Base-by-base conservation (phyloP, 352 stramenopile species). In the Phytopythium vexans region DNA sequence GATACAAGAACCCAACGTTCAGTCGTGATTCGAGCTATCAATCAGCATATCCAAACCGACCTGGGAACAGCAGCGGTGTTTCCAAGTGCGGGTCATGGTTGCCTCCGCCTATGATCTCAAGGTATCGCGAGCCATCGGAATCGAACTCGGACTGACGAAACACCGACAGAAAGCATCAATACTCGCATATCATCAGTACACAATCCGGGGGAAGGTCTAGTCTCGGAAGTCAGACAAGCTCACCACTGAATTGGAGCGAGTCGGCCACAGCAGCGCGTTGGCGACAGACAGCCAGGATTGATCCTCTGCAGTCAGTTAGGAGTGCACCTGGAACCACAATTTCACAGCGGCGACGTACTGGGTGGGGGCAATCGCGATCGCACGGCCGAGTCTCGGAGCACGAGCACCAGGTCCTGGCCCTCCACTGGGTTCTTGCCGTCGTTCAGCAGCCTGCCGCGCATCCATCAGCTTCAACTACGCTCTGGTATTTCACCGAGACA, bases 81-180 rank as follows among this genome's bases (percentile, higher is more conserved):
- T 36, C 60, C 36, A 54, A 62, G 21, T 75, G 62, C 6, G 71
- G 65, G 1, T 76, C 62, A 31, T 82, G 70, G 33, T 84, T 66
- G 6, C 67, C 60, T 27, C 78, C 77, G 2, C 81, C 81, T 39
- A 91, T 65, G 51, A 91, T 70, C 48, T 91, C 81, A 10, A 88
- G 21, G 12, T 64, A 49, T 11, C 53, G 56, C 10, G 58, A 42
- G 16, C 74, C 58, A 39, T 72, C 55, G 41, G 42, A 33, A 36
- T 74, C 65, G 16, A 37, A 54, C 15, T 54, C 21, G 27, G 27
- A 52, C 43, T 71, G 58, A 1, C 37, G 11, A 4, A 37, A 9
- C 33, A 49, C 4, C 42, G 14, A 27, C 21, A 27, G 21, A 27
- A 27, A 27, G 21, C 21, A 1, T 2, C 21, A 27, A 27, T 27